Conservation (phyloP, 2,329 filamentous ascomycete genomes). For the Trichoderma sp. region DNA sequence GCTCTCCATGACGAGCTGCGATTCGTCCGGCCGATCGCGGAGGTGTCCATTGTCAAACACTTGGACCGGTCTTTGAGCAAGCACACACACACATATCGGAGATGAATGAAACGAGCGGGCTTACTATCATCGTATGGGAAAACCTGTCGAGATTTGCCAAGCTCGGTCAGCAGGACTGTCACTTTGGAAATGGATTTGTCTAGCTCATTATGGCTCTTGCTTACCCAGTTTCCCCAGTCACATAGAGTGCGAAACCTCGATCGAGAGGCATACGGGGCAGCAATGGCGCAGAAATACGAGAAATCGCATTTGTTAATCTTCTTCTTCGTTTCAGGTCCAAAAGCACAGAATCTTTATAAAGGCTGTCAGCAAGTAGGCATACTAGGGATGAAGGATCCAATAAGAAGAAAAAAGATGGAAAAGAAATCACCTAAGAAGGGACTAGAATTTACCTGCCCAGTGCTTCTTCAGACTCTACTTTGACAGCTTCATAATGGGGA, state of each 20-base stretch:
- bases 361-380: background rate
- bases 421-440: accelerated
- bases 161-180: background rate
- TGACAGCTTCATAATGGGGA: conserved; percentile 21
- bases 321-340: conserved; percentile 15
- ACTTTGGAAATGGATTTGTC: background rate
- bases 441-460: conserved; percentile 8
- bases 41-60: conserved; percentile 27
- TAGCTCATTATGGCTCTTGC: background rate
- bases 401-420: background rate
- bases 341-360: conserved; percentile 19
- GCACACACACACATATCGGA: background rate
- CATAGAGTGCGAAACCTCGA: conserved; percentile 23
- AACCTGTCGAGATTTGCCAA: conserved; percentile 12
- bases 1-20: conserved; percentile 22
- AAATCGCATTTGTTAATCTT: conserved; percentile 25
- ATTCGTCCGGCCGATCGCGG: conserved; percentile 18
- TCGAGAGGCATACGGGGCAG: conserved; percentile 21
- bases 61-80: conserved; percentile 4
- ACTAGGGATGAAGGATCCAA: background rate
- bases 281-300: conserved; percentile 25
- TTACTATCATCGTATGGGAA: conserved; percentile 27
- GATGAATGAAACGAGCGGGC: background rate
- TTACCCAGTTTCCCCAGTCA: conserved; percentile 28
- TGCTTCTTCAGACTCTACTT: conserved; percentile 24